Conservation (phyloP, 2,329 filamentous ascomycete genomes). For the Esteya vermicola region DNA sequence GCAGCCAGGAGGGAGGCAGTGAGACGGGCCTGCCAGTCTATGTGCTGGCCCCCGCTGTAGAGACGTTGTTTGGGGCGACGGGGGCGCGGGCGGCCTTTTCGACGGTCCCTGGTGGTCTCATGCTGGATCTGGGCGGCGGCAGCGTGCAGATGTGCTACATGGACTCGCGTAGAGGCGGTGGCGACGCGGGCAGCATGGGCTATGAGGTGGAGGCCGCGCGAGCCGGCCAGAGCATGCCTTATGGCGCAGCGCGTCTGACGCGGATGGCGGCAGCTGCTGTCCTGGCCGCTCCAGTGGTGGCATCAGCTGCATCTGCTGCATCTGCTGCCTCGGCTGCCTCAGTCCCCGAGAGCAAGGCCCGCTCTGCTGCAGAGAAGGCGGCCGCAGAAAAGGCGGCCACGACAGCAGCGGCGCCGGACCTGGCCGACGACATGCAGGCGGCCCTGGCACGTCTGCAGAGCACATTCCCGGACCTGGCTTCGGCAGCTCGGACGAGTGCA, state of each 20-base stretch:
- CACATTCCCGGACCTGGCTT: constrained; percentile 35
- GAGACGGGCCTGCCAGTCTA: constrained; percentile 54
- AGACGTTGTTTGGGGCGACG: constrained; percentile 70
- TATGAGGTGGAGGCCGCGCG: constrained; percentile 38
- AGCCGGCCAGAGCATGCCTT: constrained; percentile 43
- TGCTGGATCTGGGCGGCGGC: constrained; percentile 75
- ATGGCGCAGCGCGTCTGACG: constrained; percentile 44
- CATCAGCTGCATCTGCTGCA: neutral
- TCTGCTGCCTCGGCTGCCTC: neutral
- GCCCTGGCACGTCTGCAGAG: constrained; percentile 42
- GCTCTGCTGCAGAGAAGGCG: too few relatives aligned
- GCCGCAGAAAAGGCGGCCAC: constrained; percentile 25
- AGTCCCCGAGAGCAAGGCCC: neutral
- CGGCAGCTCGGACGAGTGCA: neutral
- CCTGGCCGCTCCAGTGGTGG: neutral
- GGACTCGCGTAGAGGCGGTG: constrained; percentile 24
- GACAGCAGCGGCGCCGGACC: constrained; percentile 34
- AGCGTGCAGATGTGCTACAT: constrained; percentile 53
- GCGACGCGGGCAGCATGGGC: too few relatives aligned
- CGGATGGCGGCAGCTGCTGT: constrained; percentile 22
- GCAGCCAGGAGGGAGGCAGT: too few relatives aligned
- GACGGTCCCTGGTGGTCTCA: constrained; percentile 51
- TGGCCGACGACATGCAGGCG: constrained; percentile 40
- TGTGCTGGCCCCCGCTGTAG: constrained; percentile 63
- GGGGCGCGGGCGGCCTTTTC: constrained; percentile 66